These are phyloP conservation scores for Diaporthe sp. DNA, from an alignment of 2,329 filamentous ascomycete genomes.

Conservation along the genomic window DNA sequence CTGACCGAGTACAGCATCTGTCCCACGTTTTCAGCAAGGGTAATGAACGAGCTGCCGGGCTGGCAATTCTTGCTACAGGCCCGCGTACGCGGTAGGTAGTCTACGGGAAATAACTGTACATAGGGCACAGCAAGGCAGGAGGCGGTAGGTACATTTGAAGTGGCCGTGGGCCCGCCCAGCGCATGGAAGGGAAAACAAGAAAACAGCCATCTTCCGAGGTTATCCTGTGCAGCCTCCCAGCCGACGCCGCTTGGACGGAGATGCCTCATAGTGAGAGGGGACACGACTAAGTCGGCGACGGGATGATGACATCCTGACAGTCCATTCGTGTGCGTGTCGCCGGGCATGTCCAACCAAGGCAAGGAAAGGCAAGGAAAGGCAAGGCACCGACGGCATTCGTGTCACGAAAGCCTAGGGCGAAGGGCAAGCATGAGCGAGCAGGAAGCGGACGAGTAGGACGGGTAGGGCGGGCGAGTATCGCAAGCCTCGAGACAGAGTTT, in stretches of 20 bases:
- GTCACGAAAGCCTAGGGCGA: background rate
- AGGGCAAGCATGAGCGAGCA: background rate
- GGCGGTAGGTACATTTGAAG: background rate
- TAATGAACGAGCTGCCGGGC: background rate
- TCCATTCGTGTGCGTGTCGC: conserved; percentile 22
- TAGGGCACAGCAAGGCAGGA: background rate
- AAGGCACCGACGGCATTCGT: background rate
- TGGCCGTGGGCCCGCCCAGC: background rate
- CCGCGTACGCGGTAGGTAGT: background rate
- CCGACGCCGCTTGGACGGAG: conserved; percentile 13
- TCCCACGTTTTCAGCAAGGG: conserved; percentile 22
- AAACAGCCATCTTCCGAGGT: conserved; percentile 12
- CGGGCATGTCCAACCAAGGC: conserved; percentile 27
- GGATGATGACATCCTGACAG: conserved; percentile 19
- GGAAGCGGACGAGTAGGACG: background rate
- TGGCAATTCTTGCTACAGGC: background rate
- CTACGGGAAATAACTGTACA: too few species aligned
- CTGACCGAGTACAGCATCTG: conserved; percentile 18
- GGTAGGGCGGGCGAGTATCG: background rate
- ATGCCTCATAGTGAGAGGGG: background rate
- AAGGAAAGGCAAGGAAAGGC: background rate
- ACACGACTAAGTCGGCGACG: conserved; percentile 27
- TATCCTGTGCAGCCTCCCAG: conserved; percentile 14
- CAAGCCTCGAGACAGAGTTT: background rate
- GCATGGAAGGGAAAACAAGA: background rate